Percentiles rank a stretch among this genome's conserved stretches.
Conservation (phyloP, 495 filamentous ascomycete genomes). For the Saxispiralis lemnorum region DNA sequence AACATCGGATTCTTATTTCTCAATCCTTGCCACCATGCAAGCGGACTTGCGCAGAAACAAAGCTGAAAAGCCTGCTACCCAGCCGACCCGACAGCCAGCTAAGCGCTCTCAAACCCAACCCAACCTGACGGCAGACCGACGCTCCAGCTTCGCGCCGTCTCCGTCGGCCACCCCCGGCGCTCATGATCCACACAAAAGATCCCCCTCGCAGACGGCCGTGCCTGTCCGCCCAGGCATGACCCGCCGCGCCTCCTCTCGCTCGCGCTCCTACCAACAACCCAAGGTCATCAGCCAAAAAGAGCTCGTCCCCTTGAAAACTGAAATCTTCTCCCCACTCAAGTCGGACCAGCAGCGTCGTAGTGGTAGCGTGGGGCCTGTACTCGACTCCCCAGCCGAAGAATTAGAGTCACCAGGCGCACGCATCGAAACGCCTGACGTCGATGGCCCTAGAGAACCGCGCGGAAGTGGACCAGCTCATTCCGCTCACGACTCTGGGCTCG, state of each 20-base stretch:
- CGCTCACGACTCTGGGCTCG: no score
- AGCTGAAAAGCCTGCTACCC: background rate
- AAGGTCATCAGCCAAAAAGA: slow-evolving; percentile 6
- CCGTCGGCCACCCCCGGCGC: background rate
- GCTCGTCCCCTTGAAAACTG: slow-evolving; percentile 10
- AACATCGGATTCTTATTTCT: slow-evolving; percentile 3
- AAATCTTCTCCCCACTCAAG: slow-evolving; percentile 16
- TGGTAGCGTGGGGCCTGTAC: background rate
- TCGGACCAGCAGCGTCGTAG: background rate
- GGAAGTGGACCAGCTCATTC: background rate
- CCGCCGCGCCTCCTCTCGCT: slow-evolving; percentile 3
- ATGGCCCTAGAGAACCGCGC: background rate
- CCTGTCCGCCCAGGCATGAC: slow-evolving; percentile 5
- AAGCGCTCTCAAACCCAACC: slow-evolving; percentile 7
- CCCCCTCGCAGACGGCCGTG: slow-evolving; percentile 7
- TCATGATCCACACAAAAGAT: slow-evolving; percentile 1
- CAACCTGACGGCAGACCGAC: background rate
- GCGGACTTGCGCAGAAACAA: slow-evolving; percentile 10
- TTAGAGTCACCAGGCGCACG: background rate
- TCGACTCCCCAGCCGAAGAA: slow-evolving; percentile 4
- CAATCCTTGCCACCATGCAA: slow-evolving; percentile 13
- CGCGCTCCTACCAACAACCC: slow-evolving; percentile 4
- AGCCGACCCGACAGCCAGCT: background rate
- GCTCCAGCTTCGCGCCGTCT: background rate
- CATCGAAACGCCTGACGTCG: background rate